A percentile compares a stretch with the other conserved stretches of the same genome.
phyloP scores from a whole-genome alignment of 768 basidiomycete species.

The Phylloporus scabripes region DNA sequence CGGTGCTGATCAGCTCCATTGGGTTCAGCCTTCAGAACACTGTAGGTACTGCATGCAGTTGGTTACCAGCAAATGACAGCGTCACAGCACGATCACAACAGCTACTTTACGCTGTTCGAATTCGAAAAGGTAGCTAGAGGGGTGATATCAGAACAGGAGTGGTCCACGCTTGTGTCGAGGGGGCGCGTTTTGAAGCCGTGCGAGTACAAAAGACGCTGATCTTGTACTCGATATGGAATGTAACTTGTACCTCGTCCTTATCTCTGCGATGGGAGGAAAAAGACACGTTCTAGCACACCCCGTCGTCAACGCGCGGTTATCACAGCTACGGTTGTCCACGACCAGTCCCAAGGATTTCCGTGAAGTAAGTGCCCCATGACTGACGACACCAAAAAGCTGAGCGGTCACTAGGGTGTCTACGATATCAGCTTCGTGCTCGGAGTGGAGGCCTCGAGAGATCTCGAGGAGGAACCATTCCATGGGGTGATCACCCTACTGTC shows the following conservation, averaged over 20 bases:
- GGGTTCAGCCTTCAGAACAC: conserved; percentile 68
- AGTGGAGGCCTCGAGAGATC: conserved; percentile 71
- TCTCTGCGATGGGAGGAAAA: conserved; percentile 30
- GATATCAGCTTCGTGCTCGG: conserved; percentile 74
- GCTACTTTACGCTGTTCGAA: conserved; percentile 81
- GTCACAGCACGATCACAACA: conserved; percentile 69
- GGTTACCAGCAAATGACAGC: conserved; percentile 1
- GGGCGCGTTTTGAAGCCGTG: conserved; percentile 73
- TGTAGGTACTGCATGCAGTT: conserved; percentile 39
- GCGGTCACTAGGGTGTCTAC: conserved; percentile 55
- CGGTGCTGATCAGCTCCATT: conserved; percentile 52
- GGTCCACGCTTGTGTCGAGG: conserved; percentile 48
- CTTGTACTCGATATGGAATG: not conserved
- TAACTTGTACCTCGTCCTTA: not conserved
- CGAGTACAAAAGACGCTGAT: conserved; percentile 84
- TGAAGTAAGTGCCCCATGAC: conserved; percentile 43
- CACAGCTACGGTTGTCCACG: conserved; percentile 56
- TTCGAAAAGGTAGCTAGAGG: conserved; percentile 58
- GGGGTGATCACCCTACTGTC: conserved; percentile 42
- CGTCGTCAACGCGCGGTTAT: conserved; percentile 65
- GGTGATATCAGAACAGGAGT: conserved; percentile 51
- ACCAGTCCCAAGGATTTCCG: conserved; percentile 73
- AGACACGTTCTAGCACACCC: conserved; percentile 64
- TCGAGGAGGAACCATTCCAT: conserved; percentile 57
- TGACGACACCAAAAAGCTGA: conserved; percentile 1